Percentiles rank a stretch among this genome's conserved stretches.
Evolutionary conservation across 2,329 filamentous ascomycete genomes (phyloP).

Genomic region (Colletotrichum orbiculare): DNA sequence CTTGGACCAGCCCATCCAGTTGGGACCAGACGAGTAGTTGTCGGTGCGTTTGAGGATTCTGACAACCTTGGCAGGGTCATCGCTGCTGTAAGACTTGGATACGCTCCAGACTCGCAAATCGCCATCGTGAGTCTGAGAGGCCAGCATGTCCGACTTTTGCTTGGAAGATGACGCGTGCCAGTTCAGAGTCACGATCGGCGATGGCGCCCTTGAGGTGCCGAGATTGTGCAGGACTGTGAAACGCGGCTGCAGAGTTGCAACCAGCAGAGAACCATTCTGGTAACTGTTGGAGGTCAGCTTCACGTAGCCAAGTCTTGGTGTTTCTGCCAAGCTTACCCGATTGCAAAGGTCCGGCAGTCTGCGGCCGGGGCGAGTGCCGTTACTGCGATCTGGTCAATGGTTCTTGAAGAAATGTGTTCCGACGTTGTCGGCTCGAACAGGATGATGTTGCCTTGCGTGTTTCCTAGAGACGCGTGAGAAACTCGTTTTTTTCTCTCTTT

Average conservation of each 20-base stretch:
- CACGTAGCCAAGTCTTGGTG: neutral
- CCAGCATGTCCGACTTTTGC: slow-evolving; percentile 98
- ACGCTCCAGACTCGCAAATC: slow-evolving; percentile 98
- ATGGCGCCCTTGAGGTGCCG: slow-evolving; percentile 84
- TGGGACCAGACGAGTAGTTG: slow-evolving; percentile 77
- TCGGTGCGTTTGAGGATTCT: slow-evolving; percentile 86
- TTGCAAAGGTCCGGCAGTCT: slow-evolving; percentile 94
- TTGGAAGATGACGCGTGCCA: slow-evolving; percentile 98
- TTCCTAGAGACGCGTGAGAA: slow-evolving; percentile 67
- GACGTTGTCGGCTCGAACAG: slow-evolving; percentile 93
- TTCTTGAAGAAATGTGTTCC: slow-evolving; percentile 90
- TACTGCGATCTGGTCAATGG: slow-evolving; percentile 90
- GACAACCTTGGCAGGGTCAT: slow-evolving; percentile 87
- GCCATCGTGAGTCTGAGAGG: slow-evolving; percentile 90
- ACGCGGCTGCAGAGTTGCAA: slow-evolving; percentile 87
- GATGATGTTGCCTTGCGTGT: slow-evolving; percentile 91
- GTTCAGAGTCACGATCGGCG: slow-evolving; percentile 84
- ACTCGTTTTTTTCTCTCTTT: slow-evolving; percentile 40
- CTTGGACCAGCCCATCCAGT: slow-evolving; percentile 99
- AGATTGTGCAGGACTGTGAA: slow-evolving; percentile 96
- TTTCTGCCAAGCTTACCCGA: slow-evolving; percentile 73
- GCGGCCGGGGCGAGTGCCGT: slow-evolving; percentile 90
- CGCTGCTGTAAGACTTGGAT: slow-evolving; percentile 78
- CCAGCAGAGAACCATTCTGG: slow-evolving; percentile 91
- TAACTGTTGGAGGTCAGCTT: slow-evolving; percentile 68